Percentiles rank a stretch among this genome's conserved stretches.
Conservation (phyloP, 208 protist genomes). For the Leptomonas pyrrhocoris region DNA sequence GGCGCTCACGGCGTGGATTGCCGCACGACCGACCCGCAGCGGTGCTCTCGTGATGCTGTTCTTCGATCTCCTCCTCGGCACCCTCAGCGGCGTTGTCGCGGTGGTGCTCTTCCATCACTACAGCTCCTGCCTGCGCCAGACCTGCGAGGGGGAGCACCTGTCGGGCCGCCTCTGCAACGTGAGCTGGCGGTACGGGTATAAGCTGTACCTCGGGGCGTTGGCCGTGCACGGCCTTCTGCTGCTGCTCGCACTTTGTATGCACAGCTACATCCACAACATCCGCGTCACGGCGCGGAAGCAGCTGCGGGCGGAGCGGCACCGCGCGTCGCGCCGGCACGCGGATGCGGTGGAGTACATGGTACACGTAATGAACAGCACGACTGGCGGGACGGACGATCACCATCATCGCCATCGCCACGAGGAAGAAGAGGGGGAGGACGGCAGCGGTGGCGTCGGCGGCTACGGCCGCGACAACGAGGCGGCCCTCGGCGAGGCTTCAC, state of each 20-base stretch:
- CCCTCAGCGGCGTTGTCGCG: slow-evolving; percentile 41
- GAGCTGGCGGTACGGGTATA: slow-evolving; percentile 60
- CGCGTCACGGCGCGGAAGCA: slow-evolving; percentile 28
- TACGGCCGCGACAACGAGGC: not conserved
- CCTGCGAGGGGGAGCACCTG: slow-evolving; percentile 41
- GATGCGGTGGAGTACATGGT: slow-evolving; percentile 22
- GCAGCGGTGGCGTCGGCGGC: not conserved
- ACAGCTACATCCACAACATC: slow-evolving; percentile 56
- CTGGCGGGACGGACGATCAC: no score
- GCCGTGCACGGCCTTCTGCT: slow-evolving; percentile 48
- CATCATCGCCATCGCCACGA: no score
- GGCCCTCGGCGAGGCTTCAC: not conserved
- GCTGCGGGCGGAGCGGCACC: slow-evolving; percentile 35
- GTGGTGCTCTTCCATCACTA: slow-evolving; percentile 63
- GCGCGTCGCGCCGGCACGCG: slow-evolving; percentile 2
- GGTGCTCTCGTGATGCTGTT: slow-evolving; percentile 33
- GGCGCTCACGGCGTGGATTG: slow-evolving; percentile 38
- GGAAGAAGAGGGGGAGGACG: not conserved
- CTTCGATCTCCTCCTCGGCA: slow-evolving; percentile 32
- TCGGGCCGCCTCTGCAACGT: slow-evolving; percentile 21
- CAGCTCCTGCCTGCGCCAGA: slow-evolving; percentile 46
- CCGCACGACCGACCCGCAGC: slow-evolving; percentile 60
- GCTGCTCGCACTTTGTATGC: slow-evolving; percentile 59
- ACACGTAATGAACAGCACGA: slow-evolving; percentile 15
- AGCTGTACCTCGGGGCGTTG: slow-evolving; percentile 54